Evolutionary conservation across 2,329 filamentous ascomycete species (phyloP), one percentile per base, ranked within the genome.

Genomic region (Atkinsonella texensis): DNA sequence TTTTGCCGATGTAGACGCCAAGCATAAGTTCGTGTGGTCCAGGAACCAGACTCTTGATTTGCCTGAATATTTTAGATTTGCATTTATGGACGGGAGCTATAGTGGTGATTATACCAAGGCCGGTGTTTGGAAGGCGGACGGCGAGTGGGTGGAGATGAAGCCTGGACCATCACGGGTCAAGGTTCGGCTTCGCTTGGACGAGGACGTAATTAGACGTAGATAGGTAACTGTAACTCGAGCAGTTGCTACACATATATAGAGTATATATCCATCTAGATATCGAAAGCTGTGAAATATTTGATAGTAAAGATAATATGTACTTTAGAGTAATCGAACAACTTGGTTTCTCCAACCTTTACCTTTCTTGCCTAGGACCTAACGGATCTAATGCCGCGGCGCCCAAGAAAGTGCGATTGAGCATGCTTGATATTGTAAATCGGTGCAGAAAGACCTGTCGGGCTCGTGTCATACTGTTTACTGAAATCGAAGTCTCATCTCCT

Each of bases 1-100:
- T 65, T 84, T 85, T 55, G 76, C 75, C 45, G 76, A 81, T 47
- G 74, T 70, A 41, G 67, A 69, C 31, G 60, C 62, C 38, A 53
- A 63, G 48, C 61, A 70, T 18, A 62, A 66, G 13, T 85, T 85
- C 56, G 74, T 76, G 0, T 88, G 84, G 83, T 68, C 68, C 1
- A 72, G 81, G 54, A 71, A 76, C 38, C 65, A 60, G 20, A 67
- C 58, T 7, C 53, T 72, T 12, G 64, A 65, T 3, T 54, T 74
- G 49, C 79, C 82, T 40, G 84, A 89, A 65, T 91, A 89, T 60
- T 90, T 91, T 61, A 71, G 87, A 7, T 91, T 91, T 65, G 85
- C 74, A 1, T 89, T 81, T 60, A 78, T 90, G 74, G 73, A 77
- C 48, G 86, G 85, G 1, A 81, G 77, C 52, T 64, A 64, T 4